Base-by-base conservation (phyloP, 2,329 filamentous ascomycete genomes). In the Trichoderma cornu-damae region DNA sequence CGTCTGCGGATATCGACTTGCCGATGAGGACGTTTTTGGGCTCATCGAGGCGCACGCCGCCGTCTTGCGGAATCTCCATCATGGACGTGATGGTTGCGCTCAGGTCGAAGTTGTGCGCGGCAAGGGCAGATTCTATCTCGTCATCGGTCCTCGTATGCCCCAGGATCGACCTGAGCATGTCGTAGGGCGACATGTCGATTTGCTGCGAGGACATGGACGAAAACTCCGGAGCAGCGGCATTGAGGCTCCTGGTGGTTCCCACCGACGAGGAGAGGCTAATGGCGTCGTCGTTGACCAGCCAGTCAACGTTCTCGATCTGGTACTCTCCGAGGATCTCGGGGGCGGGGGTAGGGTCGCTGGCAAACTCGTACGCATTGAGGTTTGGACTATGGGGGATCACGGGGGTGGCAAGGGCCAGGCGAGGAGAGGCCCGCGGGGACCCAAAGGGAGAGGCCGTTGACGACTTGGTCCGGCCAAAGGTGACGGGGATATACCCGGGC, bases 151-250 rank as follows among this genome's bases (percentile, higher is more conserved):
- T 87, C 55, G 90, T 86, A 65, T 94, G 90, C 47, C 93, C 90
- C 24, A 99, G 79, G 38, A 99, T 95, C 5, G 93, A 96, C 61
- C 94, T 89, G 57, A 99, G 80, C 83, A 99, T 97, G 69, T 99
- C 94, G 73, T 96, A 96, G 0, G 94, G 93, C 59, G 90, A 95
- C 93, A 99, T 97, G 68, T 97, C 92, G 57, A 85, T 83, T 67
- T 88, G 88, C 69, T 87, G 83, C 49, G 80, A 75, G 30, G 80
- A 77, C 69, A 75, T 70, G 61, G 74, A 76, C 1, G 81, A 79
- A 65, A 84, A 96, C 70, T 96, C 91, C 22, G 92, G 88, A 4
- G 90, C 90, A 12, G 87, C 87, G 42, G 85, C 87, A 67, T 90
- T 92, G 60, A 93, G 79, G 32, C 83, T 85, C 63, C 86, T 90